Base-by-base conservation (phyloP, 805 yeast species). In the Hanseniaspora vineae region DNA sequence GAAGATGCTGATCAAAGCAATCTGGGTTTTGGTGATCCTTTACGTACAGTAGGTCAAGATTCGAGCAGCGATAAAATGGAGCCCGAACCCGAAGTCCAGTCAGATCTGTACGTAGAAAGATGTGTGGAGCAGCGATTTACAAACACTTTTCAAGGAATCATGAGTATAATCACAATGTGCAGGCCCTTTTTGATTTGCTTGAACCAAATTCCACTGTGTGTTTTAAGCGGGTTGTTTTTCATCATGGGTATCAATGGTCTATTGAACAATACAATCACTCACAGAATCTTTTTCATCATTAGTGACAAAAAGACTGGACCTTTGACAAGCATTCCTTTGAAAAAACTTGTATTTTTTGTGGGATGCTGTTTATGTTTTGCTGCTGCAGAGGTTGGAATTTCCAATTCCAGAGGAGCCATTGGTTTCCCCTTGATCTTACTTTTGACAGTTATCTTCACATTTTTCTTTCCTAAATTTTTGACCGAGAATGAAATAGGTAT, bases 61-160 rank as follows among this genome's bases (percentile, higher is more conserved):
- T 60, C 50, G 47, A 44, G 6, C 4, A 20, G 14, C 11, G 35
- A 19, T 29, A n/a, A 42, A 3, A 18, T 6, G 18, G 54, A 32
- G 52, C 62, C 4, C n/a, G 48, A 49, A 42, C 44, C 46, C 2
- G 49, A 49, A 8, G 42, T 20, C 12, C 15, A 23, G 5, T 51
- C 44, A 18, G 49, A 42, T 43, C 46, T 54, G 32, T 49, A 63
- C 15, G 69, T 76, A 1, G 58, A 68, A 1, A 64, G 75, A 3
- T 88, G 89, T 10, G 95, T 92, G 3, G 98, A 90, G 59, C 98
- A 90, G 61, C 65, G 98, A 42, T 69, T 88, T 46, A 81, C 94
- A 2, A 92, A 92, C 58, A 77, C 87, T 1, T 69, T 73, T 0
- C 98, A 90, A 58, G 98, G 98, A 0, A 64, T 85, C 12, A 59